A percentile compares a stretch with the other conserved stretches of the same genome.
Conservation (phyloP, 805 yeast species). For the Schwanniomyces pseudopolymorphus region DNA sequence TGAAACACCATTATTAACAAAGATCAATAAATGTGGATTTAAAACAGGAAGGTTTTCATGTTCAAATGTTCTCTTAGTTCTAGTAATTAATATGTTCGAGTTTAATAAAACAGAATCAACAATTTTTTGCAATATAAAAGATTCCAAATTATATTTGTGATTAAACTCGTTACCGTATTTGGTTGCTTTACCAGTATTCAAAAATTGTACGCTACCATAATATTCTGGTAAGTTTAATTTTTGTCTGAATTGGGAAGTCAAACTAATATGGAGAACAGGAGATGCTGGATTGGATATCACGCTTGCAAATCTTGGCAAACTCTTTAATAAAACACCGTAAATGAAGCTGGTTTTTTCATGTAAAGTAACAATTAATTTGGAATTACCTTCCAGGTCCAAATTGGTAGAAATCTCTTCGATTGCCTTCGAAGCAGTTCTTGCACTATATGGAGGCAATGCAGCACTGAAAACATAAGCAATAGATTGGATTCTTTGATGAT, state of each 20-base stretch:
- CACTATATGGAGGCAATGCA: slow-evolving; percentile 88
- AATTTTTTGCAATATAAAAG: slow-evolving; percentile 62
- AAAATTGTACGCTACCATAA: slow-evolving; percentile 49
- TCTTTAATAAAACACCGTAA: slow-evolving; percentile 40
- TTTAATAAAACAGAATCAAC: slow-evolving; percentile 54
- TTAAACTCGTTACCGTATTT: slow-evolving; percentile 42
- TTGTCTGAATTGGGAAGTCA: slow-evolving; percentile 48
- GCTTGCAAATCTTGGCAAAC: slow-evolving; percentile 39
- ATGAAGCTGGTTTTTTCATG: slow-evolving; percentile 41
- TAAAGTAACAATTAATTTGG: slow-evolving; percentile 31
- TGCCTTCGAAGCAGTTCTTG: slow-evolving; percentile 58
- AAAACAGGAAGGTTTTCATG: slow-evolving; percentile 69
- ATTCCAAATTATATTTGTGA: slow-evolving; percentile 50
- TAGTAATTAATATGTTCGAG: slow-evolving; percentile 58
- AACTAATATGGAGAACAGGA: slow-evolving; percentile 67
- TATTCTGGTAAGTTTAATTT: slow-evolving; percentile 45
- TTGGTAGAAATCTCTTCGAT: slow-evolving; percentile 47
- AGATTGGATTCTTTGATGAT: slow-evolving; percentile 89
- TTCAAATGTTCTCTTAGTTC: slow-evolving; percentile 61
- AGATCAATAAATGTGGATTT: slow-evolving; percentile 36
- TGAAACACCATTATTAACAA: slow-evolving; percentile 28
- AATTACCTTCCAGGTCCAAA: slow-evolving; percentile 29
- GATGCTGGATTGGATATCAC: slow-evolving; percentile 60
- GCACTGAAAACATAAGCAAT: slow-evolving; percentile 93
- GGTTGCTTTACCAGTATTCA: slow-evolving; percentile 45